Percentiles rank a stretch among this genome's conserved stretches.
phyloP scores from a whole-genome alignment of 2,329 filamentous ascomycete species.

The Zymoseptoria pseudotritici region DNA sequence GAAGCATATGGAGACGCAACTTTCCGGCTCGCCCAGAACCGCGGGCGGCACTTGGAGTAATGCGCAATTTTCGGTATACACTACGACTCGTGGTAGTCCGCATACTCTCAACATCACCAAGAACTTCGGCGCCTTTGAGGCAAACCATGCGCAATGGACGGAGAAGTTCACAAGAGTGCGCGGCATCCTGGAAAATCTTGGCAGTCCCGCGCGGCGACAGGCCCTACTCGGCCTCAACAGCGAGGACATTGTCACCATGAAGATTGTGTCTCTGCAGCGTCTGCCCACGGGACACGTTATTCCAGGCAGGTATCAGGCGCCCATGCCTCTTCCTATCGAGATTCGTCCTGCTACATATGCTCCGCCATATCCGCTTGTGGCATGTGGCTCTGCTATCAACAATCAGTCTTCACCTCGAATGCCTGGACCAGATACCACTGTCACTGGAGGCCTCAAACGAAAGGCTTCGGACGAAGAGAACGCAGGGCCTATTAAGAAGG shows the following conservation, averaged over 20 bases:
- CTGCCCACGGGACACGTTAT: background rate
- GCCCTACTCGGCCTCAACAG: background rate
- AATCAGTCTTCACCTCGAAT: background rate
- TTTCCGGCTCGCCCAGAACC: background rate
- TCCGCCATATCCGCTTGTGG: background rate
- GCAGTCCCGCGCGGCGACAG: no score
- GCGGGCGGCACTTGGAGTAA: background rate
- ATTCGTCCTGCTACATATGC: background rate
- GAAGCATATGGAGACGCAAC: background rate
- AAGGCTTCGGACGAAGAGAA: background rate
- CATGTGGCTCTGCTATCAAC: background rate
- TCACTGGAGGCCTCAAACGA: background rate
- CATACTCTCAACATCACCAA: background rate
- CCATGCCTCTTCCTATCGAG: background rate
- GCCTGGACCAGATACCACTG: background rate
- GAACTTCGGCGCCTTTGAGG: background rate
- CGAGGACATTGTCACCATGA: background rate
- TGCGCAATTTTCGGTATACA: background rate
- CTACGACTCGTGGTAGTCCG: background rate
- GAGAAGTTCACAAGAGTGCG: background rate
- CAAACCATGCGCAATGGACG: background rate
- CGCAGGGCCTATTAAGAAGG: background rate
- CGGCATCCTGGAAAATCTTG: background rate
- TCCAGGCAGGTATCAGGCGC: background rate
- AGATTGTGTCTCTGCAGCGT: background rate